Evolutionary conservation across 768 basidiomycete species (phyloP), one percentile per base, ranked within the genome.

Genomic region (Clavulina sp.): DNA sequence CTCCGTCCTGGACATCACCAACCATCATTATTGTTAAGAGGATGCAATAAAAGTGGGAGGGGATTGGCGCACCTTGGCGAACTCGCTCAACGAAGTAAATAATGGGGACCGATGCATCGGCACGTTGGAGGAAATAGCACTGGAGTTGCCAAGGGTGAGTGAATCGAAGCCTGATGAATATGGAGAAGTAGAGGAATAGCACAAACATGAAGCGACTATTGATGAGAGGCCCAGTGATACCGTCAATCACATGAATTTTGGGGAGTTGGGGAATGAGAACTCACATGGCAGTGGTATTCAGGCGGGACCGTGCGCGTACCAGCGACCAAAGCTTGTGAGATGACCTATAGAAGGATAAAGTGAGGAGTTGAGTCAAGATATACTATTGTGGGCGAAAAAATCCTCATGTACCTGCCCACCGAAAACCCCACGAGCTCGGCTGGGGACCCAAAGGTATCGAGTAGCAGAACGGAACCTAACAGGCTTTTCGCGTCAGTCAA

Each of bases 101-200:
- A 56, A 88, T 80, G 5, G 85, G 81, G 4, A 74, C 71, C 3
- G 80, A 69, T 0, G 80, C 72, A 9, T 84, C 83, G 5, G 80
- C 86, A 55, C 79, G 78, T 26, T 77, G 71, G 28, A 88, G 68
- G 61, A 89, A 89, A 59, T 89, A 89, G 58, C 82, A 85, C 83
- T 88, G 60, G 6, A 30, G 4, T 38, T n/a, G 9, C 53, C 5
- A 29, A 50, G 31, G 60, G 23, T 62, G 55, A 18, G 44, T 4
- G n/a, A 38, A 41, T 28, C 28, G 21, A 51, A 48, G 33, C 18
- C 19, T 43, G 9, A 19, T 30, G 24, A 47, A 44, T 6, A 28
- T 21, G 21, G 19, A 36, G 49, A 56, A 29, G 13, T 13, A 23
- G 43, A 41, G 28, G 24, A 24, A 3, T 33, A 34, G 13, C 19